phyloP scores from a whole-genome alignment of 2,329 filamentous ascomycete genomes.

The Bipolaris victoriae region DNA sequence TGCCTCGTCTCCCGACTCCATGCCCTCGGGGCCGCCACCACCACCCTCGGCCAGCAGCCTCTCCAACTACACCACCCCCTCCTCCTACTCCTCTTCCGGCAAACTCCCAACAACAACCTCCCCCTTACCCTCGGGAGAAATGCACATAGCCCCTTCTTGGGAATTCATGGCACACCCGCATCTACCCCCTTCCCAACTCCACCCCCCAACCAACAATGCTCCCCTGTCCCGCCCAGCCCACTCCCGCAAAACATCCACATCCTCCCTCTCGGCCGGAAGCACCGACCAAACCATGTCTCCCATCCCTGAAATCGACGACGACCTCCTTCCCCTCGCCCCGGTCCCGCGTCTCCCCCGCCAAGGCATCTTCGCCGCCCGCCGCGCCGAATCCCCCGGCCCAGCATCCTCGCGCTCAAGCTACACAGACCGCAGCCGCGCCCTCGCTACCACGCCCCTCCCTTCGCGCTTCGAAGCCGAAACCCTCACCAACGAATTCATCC shows the following conservation, averaged over 20 bases:
- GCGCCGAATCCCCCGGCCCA: constrained; percentile 35
- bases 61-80: constrained; percentile 7
- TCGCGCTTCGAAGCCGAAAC: constrained; percentile 48
- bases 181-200: constrained; percentile 20
- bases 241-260: constrained; percentile 43
- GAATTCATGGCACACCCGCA: constrained; percentile 40
- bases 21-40: constrained; percentile 38
- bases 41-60: constrained; percentile 11
- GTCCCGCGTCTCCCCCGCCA: constrained; percentile 38
- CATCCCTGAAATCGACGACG: constrained; percentile 39
- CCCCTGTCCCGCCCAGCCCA: constrained; percentile 26
- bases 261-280: constrained; percentile 37
- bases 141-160: constrained; percentile 44
- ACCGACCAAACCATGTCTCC: constrained; percentile 40
- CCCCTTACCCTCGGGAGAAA: constrained; percentile 8
- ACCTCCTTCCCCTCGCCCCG: constrained; percentile 35
- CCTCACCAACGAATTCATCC: constrained; percentile 42
- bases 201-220: constrained; percentile 29
- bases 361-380: constrained; percentile 39
- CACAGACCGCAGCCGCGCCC: constrained; percentile 41
- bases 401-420: constrained; percentile 37
- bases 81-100: constrained; percentile 19
- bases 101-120: no score
- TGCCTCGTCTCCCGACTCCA: constrained; percentile 43
- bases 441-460: constrained; percentile 39